A percentile compares a stretch with the other conserved stretches of the same genome.
phyloP scores from a whole-genome alignment of 805 yeast genomes.

The Alloascoidea africana region DNA sequence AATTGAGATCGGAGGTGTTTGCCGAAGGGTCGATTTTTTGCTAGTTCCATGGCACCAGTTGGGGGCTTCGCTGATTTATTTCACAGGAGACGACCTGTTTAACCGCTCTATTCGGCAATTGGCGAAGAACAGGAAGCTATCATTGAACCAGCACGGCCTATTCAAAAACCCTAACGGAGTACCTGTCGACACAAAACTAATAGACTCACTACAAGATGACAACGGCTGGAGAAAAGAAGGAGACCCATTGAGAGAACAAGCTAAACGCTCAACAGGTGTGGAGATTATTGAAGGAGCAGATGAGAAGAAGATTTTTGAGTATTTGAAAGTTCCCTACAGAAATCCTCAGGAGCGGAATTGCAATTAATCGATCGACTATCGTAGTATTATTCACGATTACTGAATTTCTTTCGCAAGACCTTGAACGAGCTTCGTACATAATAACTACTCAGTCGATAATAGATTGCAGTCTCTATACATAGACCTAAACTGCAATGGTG shows the following conservation, averaged over 20 bases:
- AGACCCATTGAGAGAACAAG: conserved; percentile 4
- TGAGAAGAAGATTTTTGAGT: conserved; percentile 29
- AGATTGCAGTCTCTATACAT: too few species aligned
- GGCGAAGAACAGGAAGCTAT: conserved; percentile 24
- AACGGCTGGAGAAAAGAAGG: conserved; percentile 5
- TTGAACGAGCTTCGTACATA: too few species aligned
- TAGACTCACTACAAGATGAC: background rate
- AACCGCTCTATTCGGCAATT: conserved; percentile 29
- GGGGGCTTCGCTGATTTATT: conserved; percentile 36
- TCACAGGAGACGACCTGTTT: conserved; percentile 38
- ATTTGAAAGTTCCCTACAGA: conserved; percentile 23
- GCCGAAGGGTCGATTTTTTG: conserved; percentile 41
- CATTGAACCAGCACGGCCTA: conserved; percentile 29
- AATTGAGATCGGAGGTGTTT: conserved; percentile 19
- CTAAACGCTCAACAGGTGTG: conserved; percentile 5
- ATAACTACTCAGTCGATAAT: too few species aligned
- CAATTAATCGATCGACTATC: too few species aligned
- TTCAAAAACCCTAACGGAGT: conserved; percentile 10
- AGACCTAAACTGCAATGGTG: too few species aligned
- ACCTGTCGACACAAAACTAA: background rate
- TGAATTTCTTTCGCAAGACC: too few species aligned
- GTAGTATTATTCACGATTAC: too few species aligned
- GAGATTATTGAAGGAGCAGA: conserved; percentile 25
- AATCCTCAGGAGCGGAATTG: conserved; percentile 19
- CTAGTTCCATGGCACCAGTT: conserved; percentile 26